phyloP scores from a whole-genome alignment of 192 early-diverging fungal genomes.

The Irineochytrium annulatum region DNA sequence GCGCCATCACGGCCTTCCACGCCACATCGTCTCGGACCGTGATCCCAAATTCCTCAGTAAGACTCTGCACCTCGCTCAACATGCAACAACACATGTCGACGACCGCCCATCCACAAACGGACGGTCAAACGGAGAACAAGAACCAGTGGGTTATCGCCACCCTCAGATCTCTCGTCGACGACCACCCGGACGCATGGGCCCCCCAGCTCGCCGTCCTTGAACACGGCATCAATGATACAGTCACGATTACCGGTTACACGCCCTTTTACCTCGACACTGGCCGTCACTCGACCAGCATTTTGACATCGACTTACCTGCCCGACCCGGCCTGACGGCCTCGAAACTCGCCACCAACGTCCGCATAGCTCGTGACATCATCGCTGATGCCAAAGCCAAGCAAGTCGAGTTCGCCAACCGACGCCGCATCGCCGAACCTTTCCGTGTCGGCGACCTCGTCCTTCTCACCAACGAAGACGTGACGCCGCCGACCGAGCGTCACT shows the following conservation, averaged over 20 bases:
- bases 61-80: slow-evolving; percentile 17
- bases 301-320: background rate
- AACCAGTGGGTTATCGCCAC: slow-evolving; percentile 18
- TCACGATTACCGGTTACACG: slow-evolving; percentile 21
- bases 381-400: background rate
- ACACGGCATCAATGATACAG: slow-evolving; percentile 49
- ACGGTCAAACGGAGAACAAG: slow-evolving; percentile 35
- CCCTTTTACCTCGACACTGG: slow-evolving; percentile 25
- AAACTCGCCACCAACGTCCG: background rate
- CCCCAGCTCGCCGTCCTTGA: slow-evolving; percentile 35
- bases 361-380: background rate
- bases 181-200: slow-evolving; percentile 37
- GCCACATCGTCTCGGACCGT: slow-evolving; percentile 40
- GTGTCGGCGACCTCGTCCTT: slow-evolving; percentile 17
- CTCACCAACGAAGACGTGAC: slow-evolving; percentile 6
- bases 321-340: background rate
- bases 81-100: slow-evolving; percentile 36
- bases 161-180: slow-evolving; percentile 32
- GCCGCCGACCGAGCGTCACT: background rate
- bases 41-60: slow-evolving; percentile 38
- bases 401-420: background rate
- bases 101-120: slow-evolving; percentile 23
- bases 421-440: background rate
- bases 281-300: slow-evolving; percentile 2
- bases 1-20: slow-evolving; percentile 27